Percentiles rank a stretch among this genome's conserved stretches.
These are phyloP conservation scores for Candida chauliodis DNA, from an alignment of 805 yeast genomes.

Conservation along the genomic window DNA sequence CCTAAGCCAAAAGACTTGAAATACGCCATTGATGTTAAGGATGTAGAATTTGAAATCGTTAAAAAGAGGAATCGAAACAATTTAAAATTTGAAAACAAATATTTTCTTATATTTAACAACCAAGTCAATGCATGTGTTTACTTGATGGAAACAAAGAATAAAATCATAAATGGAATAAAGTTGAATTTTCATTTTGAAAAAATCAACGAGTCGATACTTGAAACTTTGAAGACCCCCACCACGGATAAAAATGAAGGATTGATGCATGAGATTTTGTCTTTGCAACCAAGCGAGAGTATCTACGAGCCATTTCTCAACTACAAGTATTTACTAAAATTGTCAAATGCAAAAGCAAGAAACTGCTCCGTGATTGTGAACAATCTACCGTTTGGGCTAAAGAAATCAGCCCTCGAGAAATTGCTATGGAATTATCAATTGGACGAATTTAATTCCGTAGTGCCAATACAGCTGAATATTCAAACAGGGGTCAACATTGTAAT, in stretches of 20 bases:
- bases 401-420: constrained; percentile 32
- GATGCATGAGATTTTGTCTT: not conserved
- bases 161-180: constrained; percentile 45
- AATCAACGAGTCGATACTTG: not conserved
- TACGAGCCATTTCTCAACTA: constrained; percentile 9
- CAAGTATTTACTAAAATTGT: constrained; percentile 13
- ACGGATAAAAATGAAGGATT: not conserved
- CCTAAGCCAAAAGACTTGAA: constrained; percentile 33
- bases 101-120: constrained; percentile 50
- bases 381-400: constrained; percentile 42
- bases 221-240: not conserved
- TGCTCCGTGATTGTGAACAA: constrained; percentile 40
- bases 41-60: constrained; percentile 38
- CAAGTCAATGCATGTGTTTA: constrained; percentile 49
- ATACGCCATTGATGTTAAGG: constrained; percentile 11
- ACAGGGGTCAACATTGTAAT: constrained; percentile 26
- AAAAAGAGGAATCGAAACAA: constrained; percentile 48
- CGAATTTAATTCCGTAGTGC: constrained; percentile 16
- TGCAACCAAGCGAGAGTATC: not conserved
- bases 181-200: constrained; percentile 7
- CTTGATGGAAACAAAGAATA: constrained; percentile 46
- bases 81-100: constrained; percentile 44
- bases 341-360: constrained; percentile 18
- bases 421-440: constrained; percentile 51
- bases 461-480: constrained; percentile 23